Evolutionary conservation across 441 rosid species (phyloP).

Genomic region (Populus hybrid): DNA sequence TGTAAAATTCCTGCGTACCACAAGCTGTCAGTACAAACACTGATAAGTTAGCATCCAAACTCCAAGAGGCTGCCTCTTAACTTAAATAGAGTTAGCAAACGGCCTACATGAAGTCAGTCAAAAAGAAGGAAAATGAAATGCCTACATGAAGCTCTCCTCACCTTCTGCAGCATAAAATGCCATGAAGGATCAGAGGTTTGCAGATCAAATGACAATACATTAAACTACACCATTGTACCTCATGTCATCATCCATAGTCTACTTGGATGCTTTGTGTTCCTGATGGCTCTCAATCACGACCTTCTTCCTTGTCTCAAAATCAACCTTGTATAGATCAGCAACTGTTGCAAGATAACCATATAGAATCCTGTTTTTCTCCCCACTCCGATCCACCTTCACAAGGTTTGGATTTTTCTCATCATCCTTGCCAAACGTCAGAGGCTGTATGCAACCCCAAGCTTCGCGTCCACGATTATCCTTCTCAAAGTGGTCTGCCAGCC

Average conservation of each 20-base stretch:
- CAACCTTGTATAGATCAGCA: slow-evolving; percentile 72
- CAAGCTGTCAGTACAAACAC: background rate
- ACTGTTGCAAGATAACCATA: slow-evolving; percentile 87
- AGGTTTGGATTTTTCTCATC: slow-evolving; percentile 79
- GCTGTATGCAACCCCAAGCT: slow-evolving; percentile 67
- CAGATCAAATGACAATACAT: background rate
- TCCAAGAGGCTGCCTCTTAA: slow-evolving; percentile 4
- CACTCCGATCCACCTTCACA: slow-evolving; percentile 61
- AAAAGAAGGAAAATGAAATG: background rate
- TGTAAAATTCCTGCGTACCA: background rate
- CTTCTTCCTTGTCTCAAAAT: slow-evolving; percentile 79
- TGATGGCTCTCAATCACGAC: slow-evolving; percentile 66
- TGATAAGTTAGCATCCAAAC: background rate
- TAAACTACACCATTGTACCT: slow-evolving; percentile 27
- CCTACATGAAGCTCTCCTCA: slow-evolving; percentile 12
- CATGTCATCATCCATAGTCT: slow-evolving; percentile 19
- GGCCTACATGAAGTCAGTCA: slow-evolving; percentile 8
- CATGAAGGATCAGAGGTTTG: slow-evolving; percentile 5
- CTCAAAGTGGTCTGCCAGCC: slow-evolving; percentile 76
- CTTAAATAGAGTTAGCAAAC: background rate
- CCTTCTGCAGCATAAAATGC: slow-evolving; percentile 13
- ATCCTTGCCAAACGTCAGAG: slow-evolving; percentile 54
- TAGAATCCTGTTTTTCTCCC: slow-evolving; percentile 74
- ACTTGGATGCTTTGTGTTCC: slow-evolving; percentile 46
- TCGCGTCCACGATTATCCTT: slow-evolving; percentile 75